Conservation (phyloP, 805 yeast species). For the Spathaspora arborariae region DNA sequence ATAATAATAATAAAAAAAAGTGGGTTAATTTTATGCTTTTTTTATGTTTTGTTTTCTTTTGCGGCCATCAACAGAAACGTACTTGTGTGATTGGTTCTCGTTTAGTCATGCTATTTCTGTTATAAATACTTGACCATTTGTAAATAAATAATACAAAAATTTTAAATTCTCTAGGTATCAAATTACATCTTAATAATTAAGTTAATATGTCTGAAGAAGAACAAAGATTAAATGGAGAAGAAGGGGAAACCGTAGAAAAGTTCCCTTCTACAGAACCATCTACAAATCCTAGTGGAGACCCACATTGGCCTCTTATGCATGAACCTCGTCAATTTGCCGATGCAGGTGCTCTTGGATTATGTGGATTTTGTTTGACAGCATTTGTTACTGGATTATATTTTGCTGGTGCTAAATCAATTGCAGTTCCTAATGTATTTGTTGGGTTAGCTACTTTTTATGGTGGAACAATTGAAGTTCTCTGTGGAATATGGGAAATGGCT, state of each 20-base stretch:
- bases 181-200: too few relatives aligned
- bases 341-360: constrained; percentile 61
- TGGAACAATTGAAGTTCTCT: constrained; percentile 53
- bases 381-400: constrained; percentile 54
- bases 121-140: too few relatives aligned
- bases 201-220: neutral
- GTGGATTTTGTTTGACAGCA: constrained; percentile 59
- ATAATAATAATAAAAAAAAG: too few relatives aligned
- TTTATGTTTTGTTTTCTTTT: too few relatives aligned
- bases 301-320: neutral
- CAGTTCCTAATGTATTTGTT: constrained; percentile 48
- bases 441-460: constrained; percentile 60
- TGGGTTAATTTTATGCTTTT: too few relatives aligned
- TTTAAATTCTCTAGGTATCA: neutral
- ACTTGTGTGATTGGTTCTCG: too few relatives aligned
- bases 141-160: too few relatives aligned
- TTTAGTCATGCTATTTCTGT: too few relatives aligned
- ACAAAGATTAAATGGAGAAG: neutral
- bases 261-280: neutral
- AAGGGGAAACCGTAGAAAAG: neutral
- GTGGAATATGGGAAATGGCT: constrained; percentile 66
- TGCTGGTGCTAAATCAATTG: constrained; percentile 50
- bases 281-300: neutral
- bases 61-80: too few relatives aligned
- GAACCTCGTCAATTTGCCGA: constrained; percentile 58